Evolutionary conservation across 306 rosid species (phyloP).

Genomic region (Benincasa hispida): DNA sequence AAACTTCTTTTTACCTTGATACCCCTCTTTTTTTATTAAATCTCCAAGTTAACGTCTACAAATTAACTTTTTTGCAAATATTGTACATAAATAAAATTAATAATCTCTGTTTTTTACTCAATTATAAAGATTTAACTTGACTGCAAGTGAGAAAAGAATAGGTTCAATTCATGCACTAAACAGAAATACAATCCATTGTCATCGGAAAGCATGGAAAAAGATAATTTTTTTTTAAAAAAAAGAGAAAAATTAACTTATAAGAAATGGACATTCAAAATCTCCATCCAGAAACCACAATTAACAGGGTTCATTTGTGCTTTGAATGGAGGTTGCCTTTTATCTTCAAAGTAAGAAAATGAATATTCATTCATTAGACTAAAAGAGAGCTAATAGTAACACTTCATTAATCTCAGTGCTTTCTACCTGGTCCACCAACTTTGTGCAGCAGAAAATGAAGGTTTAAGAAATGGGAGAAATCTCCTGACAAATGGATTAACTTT

Average conservation of each 20-base stretch:
- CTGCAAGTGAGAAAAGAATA: not conserved
- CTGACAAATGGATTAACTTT: conserved; percentile 39
- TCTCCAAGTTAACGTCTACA: too few relatives aligned
- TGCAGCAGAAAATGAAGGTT: conserved; percentile 49
- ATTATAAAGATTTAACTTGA: too few relatives aligned
- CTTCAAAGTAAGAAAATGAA: not conserved
- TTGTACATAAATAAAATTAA: too few relatives aligned
- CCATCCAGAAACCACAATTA: not conserved
- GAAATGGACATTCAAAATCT: not conserved
- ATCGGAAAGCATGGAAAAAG: not conserved
- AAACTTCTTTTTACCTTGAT: too few relatives aligned
- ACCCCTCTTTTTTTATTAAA: too few relatives aligned
- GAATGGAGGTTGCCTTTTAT: not conserved
- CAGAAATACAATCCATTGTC: not conserved
- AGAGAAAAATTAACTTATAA: not conserved
- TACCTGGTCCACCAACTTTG: conserved; percentile 92
- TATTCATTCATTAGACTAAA: not conserved
- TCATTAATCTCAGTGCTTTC: conserved; percentile 5
- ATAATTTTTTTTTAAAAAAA: too few relatives aligned
- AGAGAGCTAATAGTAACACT: not conserved
- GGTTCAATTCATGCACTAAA: not conserved
- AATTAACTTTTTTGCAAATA: too few relatives aligned
- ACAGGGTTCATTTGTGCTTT: not conserved
- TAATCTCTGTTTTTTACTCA: too few relatives aligned
- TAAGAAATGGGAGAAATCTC: conserved; percentile 51